phyloP scores from a whole-genome alignment of 768 basidiomycete species.

The Pulveroboletus frians region DNA sequence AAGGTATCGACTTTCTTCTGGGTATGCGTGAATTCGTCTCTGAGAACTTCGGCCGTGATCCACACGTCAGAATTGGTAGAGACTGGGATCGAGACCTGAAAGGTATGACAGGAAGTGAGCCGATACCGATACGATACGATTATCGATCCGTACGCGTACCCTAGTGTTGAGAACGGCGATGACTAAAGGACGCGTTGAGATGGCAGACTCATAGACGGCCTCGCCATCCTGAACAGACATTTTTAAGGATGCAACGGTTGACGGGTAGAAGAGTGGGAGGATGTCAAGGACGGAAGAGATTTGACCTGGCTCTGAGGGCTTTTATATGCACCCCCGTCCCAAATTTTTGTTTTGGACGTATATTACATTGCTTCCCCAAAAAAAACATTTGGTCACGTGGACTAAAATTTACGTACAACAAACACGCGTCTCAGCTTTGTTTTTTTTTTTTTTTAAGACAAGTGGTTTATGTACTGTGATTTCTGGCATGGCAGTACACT shows the following conservation, averaged over 20 bases:
- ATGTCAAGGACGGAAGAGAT: slow-evolving; percentile 6
- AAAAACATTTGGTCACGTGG: slow-evolving; percentile 29
- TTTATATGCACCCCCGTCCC: slow-evolving; percentile 30
- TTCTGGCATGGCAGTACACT: no score
- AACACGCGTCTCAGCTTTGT: slow-evolving; percentile 1
- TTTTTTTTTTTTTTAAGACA: no score
- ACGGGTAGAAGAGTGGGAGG: background rate
- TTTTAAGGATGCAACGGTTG: slow-evolving; percentile 14
- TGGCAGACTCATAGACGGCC: slow-evolving; percentile 25
- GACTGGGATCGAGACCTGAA: slow-evolving; percentile 80
- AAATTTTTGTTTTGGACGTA: slow-evolving; percentile 27
- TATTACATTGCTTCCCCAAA: slow-evolving; percentile 22
- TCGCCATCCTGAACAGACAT: slow-evolving; percentile 33
- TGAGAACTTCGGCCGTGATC: slow-evolving; percentile 87
- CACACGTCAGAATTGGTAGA: slow-evolving; percentile 78
- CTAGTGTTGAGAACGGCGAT: slow-evolving; percentile 31
- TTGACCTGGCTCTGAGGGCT: background rate
- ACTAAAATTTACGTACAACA: slow-evolving; percentile 16
- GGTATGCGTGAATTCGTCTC: slow-evolving; percentile 78
- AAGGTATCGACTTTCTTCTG: slow-evolving; percentile 54
- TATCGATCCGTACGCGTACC: slow-evolving; percentile 25
- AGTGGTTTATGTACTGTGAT: no score
- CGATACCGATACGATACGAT: slow-evolving; percentile 1
- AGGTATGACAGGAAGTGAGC: slow-evolving; percentile 2
- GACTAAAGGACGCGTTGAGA: slow-evolving; percentile 34